Percentiles rank a stretch among this genome's conserved stretches.
Evolutionary conservation across 1,284 basidiomycete species (phyloP).

Genomic region (Ceratobasidium sp.): DNA sequence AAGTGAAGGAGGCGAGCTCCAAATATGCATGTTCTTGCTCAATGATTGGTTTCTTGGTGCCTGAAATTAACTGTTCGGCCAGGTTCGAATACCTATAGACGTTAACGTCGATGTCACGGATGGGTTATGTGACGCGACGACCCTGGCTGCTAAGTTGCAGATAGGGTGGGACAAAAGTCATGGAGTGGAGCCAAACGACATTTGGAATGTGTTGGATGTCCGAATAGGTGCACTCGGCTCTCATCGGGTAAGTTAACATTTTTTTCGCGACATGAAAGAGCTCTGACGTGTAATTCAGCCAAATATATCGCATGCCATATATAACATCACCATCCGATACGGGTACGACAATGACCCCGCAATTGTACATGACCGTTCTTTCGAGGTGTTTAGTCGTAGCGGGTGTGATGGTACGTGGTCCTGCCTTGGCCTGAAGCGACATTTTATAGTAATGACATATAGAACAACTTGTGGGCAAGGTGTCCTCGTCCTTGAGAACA

Average conservation of each 20-base stretch:
- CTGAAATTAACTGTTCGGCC: slow-evolving; percentile 49
- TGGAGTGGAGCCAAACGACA: not conserved
- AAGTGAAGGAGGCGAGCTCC: slow-evolving; percentile 59
- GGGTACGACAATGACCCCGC: slow-evolving; percentile 32
- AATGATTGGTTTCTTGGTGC: not conserved
- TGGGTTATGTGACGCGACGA: slow-evolving; percentile 44
- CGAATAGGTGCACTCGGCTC: slow-evolving; percentile 16
- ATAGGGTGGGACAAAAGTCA: slow-evolving; percentile 14
- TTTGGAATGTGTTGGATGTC: slow-evolving; percentile 27
- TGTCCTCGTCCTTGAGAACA: slow-evolving; percentile 57
- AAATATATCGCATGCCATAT: not conserved
- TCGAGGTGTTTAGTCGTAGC: slow-evolving; percentile 23
- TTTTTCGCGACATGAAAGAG: not conserved
- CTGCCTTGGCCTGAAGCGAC: not conserved
- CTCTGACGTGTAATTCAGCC: not conserved
- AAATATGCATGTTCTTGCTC: slow-evolving; percentile 52
- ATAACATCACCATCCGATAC: slow-evolving; percentile 15
- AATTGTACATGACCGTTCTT: slow-evolving; percentile 7
- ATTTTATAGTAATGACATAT: not conserved
- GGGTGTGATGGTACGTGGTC: slow-evolving; percentile 14
- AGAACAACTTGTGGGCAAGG: slow-evolving; percentile 26
- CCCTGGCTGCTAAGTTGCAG: slow-evolving; percentile 24
- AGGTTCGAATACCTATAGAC: slow-evolving; percentile 60
- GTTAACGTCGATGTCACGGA: slow-evolving; percentile 49
- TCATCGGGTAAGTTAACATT: not conserved